Evolutionary conservation across 2,329 filamentous ascomycete species (phyloP), one percentile per base, ranked within the genome.

Genomic region (Cladobotryum mycophilum): DNA sequence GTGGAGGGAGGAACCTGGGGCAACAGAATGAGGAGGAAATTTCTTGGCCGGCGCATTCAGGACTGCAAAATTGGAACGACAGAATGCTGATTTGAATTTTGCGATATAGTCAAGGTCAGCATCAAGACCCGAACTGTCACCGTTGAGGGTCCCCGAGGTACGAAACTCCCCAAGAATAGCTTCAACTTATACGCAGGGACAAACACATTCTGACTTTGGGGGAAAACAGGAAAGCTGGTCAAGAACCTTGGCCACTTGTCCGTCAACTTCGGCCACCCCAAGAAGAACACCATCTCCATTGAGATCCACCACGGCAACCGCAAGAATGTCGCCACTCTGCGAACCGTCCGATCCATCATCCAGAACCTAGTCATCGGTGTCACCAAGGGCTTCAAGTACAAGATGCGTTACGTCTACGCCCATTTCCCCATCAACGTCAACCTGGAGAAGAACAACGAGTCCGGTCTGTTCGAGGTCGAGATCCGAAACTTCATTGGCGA

Each of bases 371-470:
- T 99, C 76, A 85, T 91, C 68, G 93, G 93, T 76, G 93, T 99
- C 64, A 99, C 93, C 74, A 95, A 92, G 82, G 93, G 93, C 65
- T 99, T 87, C 89, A 95, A 95, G 82, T 99, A 99, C 88, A 99
- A 99, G 89, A 97, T 99, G 92, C 89, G 95, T 70, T 99, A 99
- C 81, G 93, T 99, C 77, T 99, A 99, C 76, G 93, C 93, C 74
- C 93, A 99, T 86, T 99, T 99, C 74, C 93, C 93, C 78, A 99
- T 99, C 89, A 99, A 99, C 84, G 92, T 99, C 80, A 97, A 96
- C 83, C 76, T 99, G 64, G 90, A 96, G 68, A 91, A 96, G 87
- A 92, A 92, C 84, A 73, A 75, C 70, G 93, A 97, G 80, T 93
- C 89, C 59, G 91, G 85, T 64, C 76, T 85, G 66, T 87, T 70